Conservation (phyloP, 495 filamentous ascomycete species). For the Choiromyces venosus region DNA sequence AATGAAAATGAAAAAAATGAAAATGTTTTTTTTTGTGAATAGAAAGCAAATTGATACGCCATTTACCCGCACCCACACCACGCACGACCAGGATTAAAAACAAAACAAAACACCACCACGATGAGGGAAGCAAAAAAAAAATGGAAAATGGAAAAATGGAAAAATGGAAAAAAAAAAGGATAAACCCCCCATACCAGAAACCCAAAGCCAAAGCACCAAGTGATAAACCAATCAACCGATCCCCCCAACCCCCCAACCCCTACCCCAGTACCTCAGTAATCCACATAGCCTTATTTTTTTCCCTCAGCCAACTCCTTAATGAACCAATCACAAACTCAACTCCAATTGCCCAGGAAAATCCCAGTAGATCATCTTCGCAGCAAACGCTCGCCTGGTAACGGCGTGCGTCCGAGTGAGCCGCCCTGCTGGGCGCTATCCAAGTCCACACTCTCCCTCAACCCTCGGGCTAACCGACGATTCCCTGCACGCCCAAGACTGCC, state of each 20-base stretch:
- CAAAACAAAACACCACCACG: not conserved
- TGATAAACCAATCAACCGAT: not conserved
- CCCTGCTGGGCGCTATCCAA: conserved; percentile 23
- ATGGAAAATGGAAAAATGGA: too few relatives aligned
- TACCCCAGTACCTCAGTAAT: not conserved
- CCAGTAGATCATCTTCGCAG: conserved; percentile 9
- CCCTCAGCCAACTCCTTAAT: not conserved
- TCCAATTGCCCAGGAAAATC: not conserved
- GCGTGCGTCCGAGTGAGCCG: conserved; percentile 25
- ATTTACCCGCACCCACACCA: not conserved
- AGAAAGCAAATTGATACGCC: not conserved
- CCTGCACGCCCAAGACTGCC: conserved; percentile 24
- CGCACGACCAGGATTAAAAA: not conserved
- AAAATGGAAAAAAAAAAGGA: not conserved
- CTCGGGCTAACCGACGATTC: conserved; percentile 18
- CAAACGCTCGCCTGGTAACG: conserved; percentile 6
- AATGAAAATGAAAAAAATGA: too few relatives aligned
- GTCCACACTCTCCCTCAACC: conserved; percentile 35
- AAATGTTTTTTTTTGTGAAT: not conserved
- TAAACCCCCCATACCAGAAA: not conserved
- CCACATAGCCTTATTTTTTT: not conserved
- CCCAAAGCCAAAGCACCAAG: not conserved
- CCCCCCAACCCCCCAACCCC: too few relatives aligned
- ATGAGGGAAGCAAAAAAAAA: not conserved
- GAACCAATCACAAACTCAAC: not conserved